Percentiles rank a stretch among this genome's conserved stretches.
These are phyloP conservation scores for Colletotrichum sp. DNA, from an alignment of 2,329 filamentous ascomycete species.

Conservation along the genomic window DNA sequence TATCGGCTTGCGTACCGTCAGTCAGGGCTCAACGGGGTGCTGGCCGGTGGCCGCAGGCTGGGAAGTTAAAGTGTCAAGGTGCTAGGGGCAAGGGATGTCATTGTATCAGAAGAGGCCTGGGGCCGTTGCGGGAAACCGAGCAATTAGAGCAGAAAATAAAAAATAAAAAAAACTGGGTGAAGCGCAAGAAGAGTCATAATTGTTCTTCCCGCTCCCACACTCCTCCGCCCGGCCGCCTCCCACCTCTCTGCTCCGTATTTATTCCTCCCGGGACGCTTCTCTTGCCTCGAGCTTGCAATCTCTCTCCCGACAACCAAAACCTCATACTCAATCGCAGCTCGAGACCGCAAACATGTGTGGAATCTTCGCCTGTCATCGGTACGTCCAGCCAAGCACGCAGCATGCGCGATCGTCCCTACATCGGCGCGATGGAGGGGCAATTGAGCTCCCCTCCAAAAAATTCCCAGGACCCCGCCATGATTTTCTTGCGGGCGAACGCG, in stretches of 20 bases:
- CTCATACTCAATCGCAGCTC: constrained; percentile 5
- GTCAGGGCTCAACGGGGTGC: constrained; percentile 4
- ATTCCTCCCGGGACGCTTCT: constrained; percentile 4
- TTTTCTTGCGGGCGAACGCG: constrained; percentile 18
- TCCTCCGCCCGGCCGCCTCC: background rate
- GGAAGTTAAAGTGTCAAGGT: background rate
- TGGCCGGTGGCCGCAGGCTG: background rate
- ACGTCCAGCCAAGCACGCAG: constrained; percentile 39
- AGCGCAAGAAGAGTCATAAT: constrained; percentile 22
- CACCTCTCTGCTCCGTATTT: constrained; percentile 18
- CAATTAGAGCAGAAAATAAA: background rate
- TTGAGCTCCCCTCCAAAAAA: constrained; percentile 28
- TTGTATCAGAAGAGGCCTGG: constrained; percentile 12
- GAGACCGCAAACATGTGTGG: constrained; percentile 79
- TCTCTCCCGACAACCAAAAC: constrained; percentile 1
- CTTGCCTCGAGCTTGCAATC: constrained; percentile 1
- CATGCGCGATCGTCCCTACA: constrained; percentile 14
- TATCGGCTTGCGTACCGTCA: background rate
- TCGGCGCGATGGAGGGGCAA: constrained; percentile 39
- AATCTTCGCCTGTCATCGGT: constrained; percentile 96
- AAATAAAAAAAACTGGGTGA: constrained; percentile 19
- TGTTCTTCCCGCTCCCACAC: constrained; percentile 4
- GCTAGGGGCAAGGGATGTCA: constrained; percentile 8
- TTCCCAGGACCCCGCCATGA: constrained; percentile 34
- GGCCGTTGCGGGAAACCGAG: constrained; percentile 5